Evolutionary conservation across 768 basidiomycete genomes (phyloP).

Genomic region (Neoboletus magnificus): DNA sequence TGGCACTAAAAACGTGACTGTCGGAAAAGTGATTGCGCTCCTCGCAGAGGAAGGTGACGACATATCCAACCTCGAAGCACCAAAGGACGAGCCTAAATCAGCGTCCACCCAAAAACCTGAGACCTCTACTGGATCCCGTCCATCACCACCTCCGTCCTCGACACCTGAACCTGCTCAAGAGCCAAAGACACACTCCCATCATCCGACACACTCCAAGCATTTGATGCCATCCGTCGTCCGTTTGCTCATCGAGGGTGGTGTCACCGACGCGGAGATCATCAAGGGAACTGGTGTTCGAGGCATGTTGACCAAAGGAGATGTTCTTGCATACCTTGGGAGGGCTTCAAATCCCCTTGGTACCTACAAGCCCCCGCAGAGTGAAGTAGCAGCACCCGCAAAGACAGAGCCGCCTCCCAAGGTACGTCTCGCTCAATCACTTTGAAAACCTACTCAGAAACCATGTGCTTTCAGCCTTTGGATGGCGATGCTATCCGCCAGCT

Average conservation of each 20-base stretch:
- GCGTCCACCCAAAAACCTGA: conserved; percentile 15
- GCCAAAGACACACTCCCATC: conserved; percentile 34
- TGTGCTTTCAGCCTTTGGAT: conserved; percentile 47
- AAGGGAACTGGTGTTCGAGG: conserved; percentile 88
- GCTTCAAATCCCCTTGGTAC: conserved; percentile 77
- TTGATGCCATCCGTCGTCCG: conserved; percentile 91
- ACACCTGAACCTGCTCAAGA: conserved; percentile 22
- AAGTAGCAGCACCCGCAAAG: conserved; percentile 31
- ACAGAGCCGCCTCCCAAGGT: conserved; percentile 39
- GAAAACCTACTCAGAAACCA: neutral
- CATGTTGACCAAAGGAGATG: conserved; percentile 96
- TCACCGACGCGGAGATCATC: conserved; percentile 62
- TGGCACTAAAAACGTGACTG: conserved; percentile 79
- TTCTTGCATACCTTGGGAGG: conserved; percentile 81
- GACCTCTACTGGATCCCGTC: conserved; percentile 21
- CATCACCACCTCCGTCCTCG: conserved; percentile 16
- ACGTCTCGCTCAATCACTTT: conserved; percentile 1
- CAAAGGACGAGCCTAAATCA: conserved; percentile 38
- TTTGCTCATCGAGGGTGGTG: conserved; percentile 55
- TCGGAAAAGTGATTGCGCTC: conserved; percentile 88
- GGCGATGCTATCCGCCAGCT: conserved; percentile 61
- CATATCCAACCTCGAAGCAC: conserved; percentile 75
- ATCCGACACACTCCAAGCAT: conserved; percentile 56
- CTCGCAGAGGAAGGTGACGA: conserved; percentile 97
- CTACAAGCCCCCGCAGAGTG: conserved; percentile 47